Base-by-base conservation (phyloP, 345 rosid genomes). In the Salix purpurea region DNA sequence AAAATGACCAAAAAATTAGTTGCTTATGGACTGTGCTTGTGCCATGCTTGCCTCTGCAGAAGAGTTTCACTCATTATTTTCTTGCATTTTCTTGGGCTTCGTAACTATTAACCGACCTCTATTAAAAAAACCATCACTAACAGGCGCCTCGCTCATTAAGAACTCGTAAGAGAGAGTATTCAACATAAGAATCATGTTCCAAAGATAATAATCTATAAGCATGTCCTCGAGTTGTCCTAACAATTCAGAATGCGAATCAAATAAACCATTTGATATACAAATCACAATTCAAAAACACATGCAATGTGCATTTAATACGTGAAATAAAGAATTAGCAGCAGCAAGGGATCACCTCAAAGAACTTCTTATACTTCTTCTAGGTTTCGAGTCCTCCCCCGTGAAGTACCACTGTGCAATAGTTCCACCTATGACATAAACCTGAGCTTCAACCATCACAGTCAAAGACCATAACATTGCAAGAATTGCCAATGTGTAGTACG, bases 401-500 rank as follows among this genome's bases (percentile, higher is more conserved):
- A 93, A 91, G 84, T 92, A 93, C 98, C 96, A 93, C 83, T 91
- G 96, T 40, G 96, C 91, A 76, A 92, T 81, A 58, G 94, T 87
- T 73, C 93, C 96, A 76, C 97, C 90, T 28, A 91, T 91, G 78
- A 95, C 93, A 89, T 91, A 95, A 37, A 84, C 96, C 83, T 93
- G 94, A 69, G 97, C 89, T 83, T 95, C 98, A 39, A 90, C 84
- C 91, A 89, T 85, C 5, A 80, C 64, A 23, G 96, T 89, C 83
- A 89, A 89, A 54, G 99, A 93, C 98, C 99, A 93, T 30, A 95
- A 34, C 99, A 95, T 89, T 1, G 97, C 93, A 64, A 93, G 76
- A 83, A 91, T 86, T 1, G 93, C 97, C 87, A 93, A 81, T 0
- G 98, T 74, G 32, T 69, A 93, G 85, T 96, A 96, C 1, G 91